A percentile compares a stretch with the other conserved stretches of the same genome.
Conservation (phyloP, 805 yeast genomes). For the Candida quercuum region DNA sequence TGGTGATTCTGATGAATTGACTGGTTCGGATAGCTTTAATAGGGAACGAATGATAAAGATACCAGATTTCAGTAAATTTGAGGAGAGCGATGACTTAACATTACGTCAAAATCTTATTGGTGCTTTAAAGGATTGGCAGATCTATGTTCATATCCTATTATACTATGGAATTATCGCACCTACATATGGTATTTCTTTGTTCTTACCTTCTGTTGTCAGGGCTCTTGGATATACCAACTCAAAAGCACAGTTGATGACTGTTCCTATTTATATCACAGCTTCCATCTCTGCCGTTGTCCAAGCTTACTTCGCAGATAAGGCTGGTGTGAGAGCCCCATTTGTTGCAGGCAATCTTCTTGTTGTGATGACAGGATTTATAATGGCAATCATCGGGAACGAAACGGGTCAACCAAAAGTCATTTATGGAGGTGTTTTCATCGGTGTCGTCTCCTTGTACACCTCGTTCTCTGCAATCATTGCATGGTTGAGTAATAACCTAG, state of each 20-base stretch:
- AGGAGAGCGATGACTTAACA: conserved; percentile 11
- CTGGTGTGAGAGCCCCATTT: conserved; percentile 29
- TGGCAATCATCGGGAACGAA: conserved; percentile 26
- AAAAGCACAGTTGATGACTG: conserved; percentile 36
- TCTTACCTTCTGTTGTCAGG: conserved; percentile 37
- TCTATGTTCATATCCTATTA: conserved; percentile 24
- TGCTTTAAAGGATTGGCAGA: conserved; percentile 26
- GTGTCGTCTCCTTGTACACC: conserved; percentile 25
- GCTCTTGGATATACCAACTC: conserved; percentile 34
- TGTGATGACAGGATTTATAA: conserved; percentile 29
- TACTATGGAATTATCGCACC: conserved; percentile 29
- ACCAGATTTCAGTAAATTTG: conserved; percentile 9
- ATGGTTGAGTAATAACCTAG: conserved; percentile 30
- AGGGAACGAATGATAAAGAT: neutral
- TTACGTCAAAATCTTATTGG: conserved; percentile 13
- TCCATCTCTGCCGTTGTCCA: conserved; percentile 24
- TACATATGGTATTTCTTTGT: conserved; percentile 32
- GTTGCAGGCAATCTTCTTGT: conserved; percentile 21
- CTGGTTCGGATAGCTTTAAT: no score
- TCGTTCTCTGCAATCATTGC: conserved; percentile 29
- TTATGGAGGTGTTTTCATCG: conserved; percentile 28
- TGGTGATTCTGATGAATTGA: conserved; percentile 3
- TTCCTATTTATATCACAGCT: conserved; percentile 35
- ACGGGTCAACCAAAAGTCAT: conserved; percentile 20
- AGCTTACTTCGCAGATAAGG: conserved; percentile 23